Evolutionary conservation across 129 eudicot genomes (phyloP), one percentile per base, ranked within the genome.

Genomic region (Oenanthe sinensis): DNA sequence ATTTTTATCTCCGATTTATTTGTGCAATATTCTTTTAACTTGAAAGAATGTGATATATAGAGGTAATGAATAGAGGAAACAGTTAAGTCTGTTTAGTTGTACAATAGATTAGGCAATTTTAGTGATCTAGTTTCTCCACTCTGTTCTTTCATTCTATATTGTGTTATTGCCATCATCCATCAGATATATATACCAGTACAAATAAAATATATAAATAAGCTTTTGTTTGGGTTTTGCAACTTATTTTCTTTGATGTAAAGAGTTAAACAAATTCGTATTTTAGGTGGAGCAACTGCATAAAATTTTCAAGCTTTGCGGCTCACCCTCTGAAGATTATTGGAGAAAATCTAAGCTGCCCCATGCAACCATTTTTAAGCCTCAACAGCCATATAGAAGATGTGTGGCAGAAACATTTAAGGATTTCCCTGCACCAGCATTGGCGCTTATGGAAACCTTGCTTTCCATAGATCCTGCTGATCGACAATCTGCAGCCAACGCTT

Each of bases 211-310:
- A 63, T 77, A n/a, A 62, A 73, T 70, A 40, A 71, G 47, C 30
- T 37, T 81, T 75, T 82, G 33, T 81, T 81, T 30, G 87, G 74
- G 74, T 52, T 70, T 82, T 44, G 33, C 28, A 80, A 69, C n/a
- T 36, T 76, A 77, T 79, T 26, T 76, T 8, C 58, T 79, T 80
- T 67, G 9, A 28, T 67, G 40, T 30, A 67, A 67, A 30, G 39
- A 28, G 22, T 26, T 13, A 30, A 28, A 30, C 22, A 67, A 13
- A 67, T 67, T 67, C 5, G 2, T 30, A 26, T 67, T 30, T 49
- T 83, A 93, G 98, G 98, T 93, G 75, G 98, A 93, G 85, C 98
- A 93, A 84, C 77, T 93, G 69, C 98, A 93, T 84, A 93, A 93
- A 79, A 93, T 93, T 68, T 93, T 93, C 89, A 93, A 93, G 87